These are phyloP conservation scores for Bacidia gigantensis DNA, from an alignment of 495 filamentous ascomycete species.

Conservation along the genomic window DNA sequence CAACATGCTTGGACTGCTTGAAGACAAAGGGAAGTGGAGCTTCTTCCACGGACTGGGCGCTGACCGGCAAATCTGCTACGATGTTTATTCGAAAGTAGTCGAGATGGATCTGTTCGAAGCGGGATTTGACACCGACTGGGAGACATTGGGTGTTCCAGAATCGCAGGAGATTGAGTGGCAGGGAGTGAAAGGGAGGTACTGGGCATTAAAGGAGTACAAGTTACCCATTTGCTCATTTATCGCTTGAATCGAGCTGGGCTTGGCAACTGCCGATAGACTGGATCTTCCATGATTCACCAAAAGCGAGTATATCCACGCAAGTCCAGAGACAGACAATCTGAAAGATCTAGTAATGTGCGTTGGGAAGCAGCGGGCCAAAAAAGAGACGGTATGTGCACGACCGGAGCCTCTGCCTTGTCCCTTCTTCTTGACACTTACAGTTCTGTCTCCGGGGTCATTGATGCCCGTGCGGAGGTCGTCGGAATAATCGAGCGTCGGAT, in stretches of 20 bases:
- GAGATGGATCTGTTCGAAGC: slow-evolving; percentile 89
- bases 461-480: too few relatives aligned
- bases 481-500: too few relatives aligned
- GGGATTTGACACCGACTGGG: slow-evolving; percentile 81
- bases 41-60: slow-evolving; percentile 96
- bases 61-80: slow-evolving; percentile 82
- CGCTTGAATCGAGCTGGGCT: slow-evolving; percentile 8
- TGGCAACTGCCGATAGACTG: too few relatives aligned
- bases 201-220: slow-evolving; percentile 64
- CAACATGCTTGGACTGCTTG: slow-evolving; percentile 62
- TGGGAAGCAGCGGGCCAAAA: too few relatives aligned
- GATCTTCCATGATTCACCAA: too few relatives aligned
- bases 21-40: slow-evolving; percentile 51
- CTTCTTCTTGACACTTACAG: too few relatives aligned
- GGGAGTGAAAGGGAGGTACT: slow-evolving; percentile 76
- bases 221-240: slow-evolving; percentile 36
- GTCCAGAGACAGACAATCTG: too few relatives aligned
- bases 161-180: slow-evolving; percentile 58
- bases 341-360: too few relatives aligned
- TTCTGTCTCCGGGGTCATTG: too few relatives aligned
- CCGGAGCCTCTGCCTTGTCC: too few relatives aligned
- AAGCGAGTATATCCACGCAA: too few relatives aligned
- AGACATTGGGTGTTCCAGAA: slow-evolving; percentile 56
- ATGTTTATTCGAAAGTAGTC: slow-evolving; percentile 85
- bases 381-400: too few relatives aligned